These are phyloP conservation scores for Trichaptum fuscoviolaceum DNA, from an alignment of 768 basidiomycete genomes.

Conservation along the genomic window DNA sequence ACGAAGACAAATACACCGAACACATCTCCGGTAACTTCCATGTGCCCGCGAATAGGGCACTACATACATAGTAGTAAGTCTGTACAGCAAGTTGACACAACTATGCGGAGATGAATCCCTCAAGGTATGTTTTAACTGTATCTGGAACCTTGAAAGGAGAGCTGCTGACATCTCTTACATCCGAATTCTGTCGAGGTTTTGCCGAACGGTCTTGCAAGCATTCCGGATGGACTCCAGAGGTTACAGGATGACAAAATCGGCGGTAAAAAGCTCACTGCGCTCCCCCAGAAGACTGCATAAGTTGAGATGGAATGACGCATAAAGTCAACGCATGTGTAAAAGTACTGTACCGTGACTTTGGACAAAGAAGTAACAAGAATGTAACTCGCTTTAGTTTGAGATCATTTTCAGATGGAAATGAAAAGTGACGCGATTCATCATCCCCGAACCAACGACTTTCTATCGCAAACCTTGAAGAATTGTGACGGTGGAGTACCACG, in stretches of 20 bases:
- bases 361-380: too few relatives aligned
- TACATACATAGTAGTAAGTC: slow-evolving; percentile 23
- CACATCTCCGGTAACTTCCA: slow-evolving; percentile 13
- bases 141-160: background rate
- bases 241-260: slow-evolving; percentile 37
- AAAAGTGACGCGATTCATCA: too few relatives aligned
- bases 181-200: slow-evolving; percentile 39
- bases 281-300: slow-evolving; percentile 31
- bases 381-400: too few relatives aligned
- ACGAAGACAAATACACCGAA: slow-evolving; percentile 17
- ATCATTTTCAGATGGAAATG: too few relatives aligned
- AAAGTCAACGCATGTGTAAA: too few relatives aligned
- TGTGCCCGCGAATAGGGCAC: slow-evolving; percentile 2
- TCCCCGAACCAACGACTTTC: too few relatives aligned
- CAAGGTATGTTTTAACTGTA: slow-evolving; percentile 17
- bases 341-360: too few relatives aligned
- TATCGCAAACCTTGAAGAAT: too few relatives aligned
- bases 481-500: too few relatives aligned
- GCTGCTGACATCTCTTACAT: slow-evolving; percentile 20
- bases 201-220: slow-evolving; percentile 36
- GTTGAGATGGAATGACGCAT: too few relatives aligned
- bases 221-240: slow-evolving; percentile 36
- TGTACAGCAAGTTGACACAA: slow-evolving; percentile 23
- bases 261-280: slow-evolving; percentile 39
- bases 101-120: slow-evolving; percentile 30